A percentile compares a stretch with the other conserved stretches of the same genome.
Conservation (phyloP, 495 filamentous ascomycete genomes). For the Pseudotulostoma volvatum region DNA sequence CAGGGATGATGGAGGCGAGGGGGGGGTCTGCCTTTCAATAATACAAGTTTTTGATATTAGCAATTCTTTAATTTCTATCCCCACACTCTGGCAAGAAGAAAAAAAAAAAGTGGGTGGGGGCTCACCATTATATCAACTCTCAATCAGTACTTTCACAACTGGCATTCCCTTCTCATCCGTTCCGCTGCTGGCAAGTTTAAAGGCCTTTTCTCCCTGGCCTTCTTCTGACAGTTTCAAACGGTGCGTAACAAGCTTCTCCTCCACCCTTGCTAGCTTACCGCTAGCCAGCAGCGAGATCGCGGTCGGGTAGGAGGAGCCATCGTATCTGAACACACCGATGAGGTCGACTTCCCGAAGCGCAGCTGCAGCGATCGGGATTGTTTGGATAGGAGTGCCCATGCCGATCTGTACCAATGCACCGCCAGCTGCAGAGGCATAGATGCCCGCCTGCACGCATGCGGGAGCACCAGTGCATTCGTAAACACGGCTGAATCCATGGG, state of each 20-base stretch:
- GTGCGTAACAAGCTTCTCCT: conserved; percentile 60
- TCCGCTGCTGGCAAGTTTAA: conserved; percentile 65
- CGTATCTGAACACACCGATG: conserved; percentile 82
- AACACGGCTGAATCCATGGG: conserved; percentile 55
- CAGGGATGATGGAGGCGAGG: no score
- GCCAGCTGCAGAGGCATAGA: conserved; percentile 66
- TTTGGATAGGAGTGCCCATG: conserved; percentile 87
- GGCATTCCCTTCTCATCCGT: conserved; percentile 60
- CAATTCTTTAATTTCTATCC: no score
- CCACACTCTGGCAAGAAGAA: no score
- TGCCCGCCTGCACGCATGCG: conserved; percentile 66
- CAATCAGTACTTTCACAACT: conserved; percentile 77
- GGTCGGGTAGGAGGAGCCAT: conserved; percentile 61
- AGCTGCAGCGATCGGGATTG: conserved; percentile 67
- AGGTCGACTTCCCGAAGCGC: conserved; percentile 82
- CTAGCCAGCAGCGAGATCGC: conserved; percentile 57
- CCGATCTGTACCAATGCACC: conserved; percentile 77
- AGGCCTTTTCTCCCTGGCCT: conserved; percentile 43
- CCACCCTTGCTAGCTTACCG: conserved; percentile 35
- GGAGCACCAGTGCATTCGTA: conserved; percentile 92
- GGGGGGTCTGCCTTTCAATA: no score
- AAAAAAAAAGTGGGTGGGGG: no score
- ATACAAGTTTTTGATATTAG: conserved; percentile 2
- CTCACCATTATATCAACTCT: no score
- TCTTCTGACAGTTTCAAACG: conserved; percentile 48